phyloP scores from a whole-genome alignment of 2,329 filamentous ascomycete species.

The Colletotrichum orbiculare region DNA sequence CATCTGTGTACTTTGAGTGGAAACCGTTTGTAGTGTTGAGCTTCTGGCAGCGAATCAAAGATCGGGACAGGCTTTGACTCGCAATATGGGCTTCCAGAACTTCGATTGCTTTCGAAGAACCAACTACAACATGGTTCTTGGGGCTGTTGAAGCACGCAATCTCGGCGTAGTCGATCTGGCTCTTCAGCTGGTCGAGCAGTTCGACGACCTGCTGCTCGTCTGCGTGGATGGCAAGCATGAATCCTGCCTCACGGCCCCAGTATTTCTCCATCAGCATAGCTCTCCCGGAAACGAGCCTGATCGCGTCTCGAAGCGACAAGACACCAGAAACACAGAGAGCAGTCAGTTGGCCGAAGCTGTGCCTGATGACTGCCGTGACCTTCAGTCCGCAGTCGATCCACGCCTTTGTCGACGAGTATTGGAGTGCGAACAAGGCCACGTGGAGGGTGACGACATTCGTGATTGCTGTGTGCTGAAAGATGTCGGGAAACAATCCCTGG shows the following conservation, averaged over 20 bases:
- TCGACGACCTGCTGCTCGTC: neutral
- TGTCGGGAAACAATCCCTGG: slow-evolving; percentile 44
- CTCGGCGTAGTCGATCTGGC: neutral
- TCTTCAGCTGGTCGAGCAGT: neutral
- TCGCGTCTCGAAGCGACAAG: slow-evolving; percentile 43
- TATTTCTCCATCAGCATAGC: slow-evolving; percentile 44
- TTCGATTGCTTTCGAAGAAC: neutral
- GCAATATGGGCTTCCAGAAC: neutral
- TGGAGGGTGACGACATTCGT: slow-evolving; percentile 47
- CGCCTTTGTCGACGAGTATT: slow-evolving; percentile 6
- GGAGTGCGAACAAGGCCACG: slow-evolving; percentile 38
- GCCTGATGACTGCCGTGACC: slow-evolving; percentile 39
- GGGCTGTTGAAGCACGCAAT: slow-evolving; percentile 23
- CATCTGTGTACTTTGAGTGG: slow-evolving; percentile 12
- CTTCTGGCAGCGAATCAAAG: neutral
- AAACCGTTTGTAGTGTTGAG: slow-evolving; percentile 16
- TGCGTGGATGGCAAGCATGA: slow-evolving; percentile 45
- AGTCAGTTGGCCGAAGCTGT: slow-evolving; percentile 51
- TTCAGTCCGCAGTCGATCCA: slow-evolving; percentile 22
- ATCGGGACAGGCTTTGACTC: neutral
- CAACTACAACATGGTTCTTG: slow-evolving; percentile 14
- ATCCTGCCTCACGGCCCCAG: slow-evolving; percentile 43
- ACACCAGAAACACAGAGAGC: slow-evolving; percentile 46
- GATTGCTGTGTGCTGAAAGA: slow-evolving; percentile 44
- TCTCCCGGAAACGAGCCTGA: slow-evolving; percentile 45